Base-by-base conservation (phyloP, 257 asterid genomes). In the Ehretia macrophylla region DNA sequence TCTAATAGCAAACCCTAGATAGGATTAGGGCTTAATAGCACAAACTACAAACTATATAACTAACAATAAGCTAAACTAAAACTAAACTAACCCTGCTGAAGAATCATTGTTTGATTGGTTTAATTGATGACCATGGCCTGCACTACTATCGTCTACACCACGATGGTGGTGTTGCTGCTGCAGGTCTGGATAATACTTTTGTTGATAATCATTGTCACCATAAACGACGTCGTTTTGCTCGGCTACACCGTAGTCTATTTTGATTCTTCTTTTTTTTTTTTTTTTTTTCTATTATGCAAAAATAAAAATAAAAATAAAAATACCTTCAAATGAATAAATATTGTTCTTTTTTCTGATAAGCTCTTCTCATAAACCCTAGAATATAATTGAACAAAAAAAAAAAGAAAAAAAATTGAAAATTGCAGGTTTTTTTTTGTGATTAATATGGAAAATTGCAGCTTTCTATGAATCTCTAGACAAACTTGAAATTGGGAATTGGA, bases 41-140 rank as follows among this genome's bases (percentile, higher is more conserved):
- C 76, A 56, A 73, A 47, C n/a, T n/a, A n/a, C 21, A 40, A 53
- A 60, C 70, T 55, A 63, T 50, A 58, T 27, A 58, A 82, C 60
- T 69, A 72, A 70, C 80, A 81, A 63, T 65, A 44, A 66, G 71
- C 80, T 79, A 83, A 80, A 56, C 87, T 83, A 82, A 79, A 79
- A 68, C 85, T 81, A 84, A 82, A 91, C 98, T 92, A 92, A 92
- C 98, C 98, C 98, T 79, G 95, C 95, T 51, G 95, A 85, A 51
- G 95, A 88, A 82, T 91, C 96, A 66, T 72, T 75, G 65, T 40
- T 17, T 48, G 82, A 72, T 45, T 82, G 87, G 94, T 88, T 88
- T 73, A 86, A 73, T 45, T 76, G 78, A 27, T 27, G 3, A 3
- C 35, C 35, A 57, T 61, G 35, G 63, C 82, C 88, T 64, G 90